Base-by-base conservation (phyloP, 1,284 basidiomycete species). In the Trichosporon ovoides region DNA sequence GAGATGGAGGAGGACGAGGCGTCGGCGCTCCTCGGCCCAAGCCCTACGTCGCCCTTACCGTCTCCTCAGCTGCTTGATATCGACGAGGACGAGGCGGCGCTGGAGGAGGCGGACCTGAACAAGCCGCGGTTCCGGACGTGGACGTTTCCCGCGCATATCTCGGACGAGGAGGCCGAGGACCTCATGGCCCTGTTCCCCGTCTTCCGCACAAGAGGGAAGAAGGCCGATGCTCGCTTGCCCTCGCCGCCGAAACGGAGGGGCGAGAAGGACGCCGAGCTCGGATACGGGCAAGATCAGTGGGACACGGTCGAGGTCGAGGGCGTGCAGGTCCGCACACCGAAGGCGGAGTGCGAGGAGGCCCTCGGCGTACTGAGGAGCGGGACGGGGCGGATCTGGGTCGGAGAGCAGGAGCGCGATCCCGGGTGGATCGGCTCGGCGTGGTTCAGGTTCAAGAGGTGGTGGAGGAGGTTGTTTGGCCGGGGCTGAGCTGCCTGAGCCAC, bases 381-480 rank as follows among this genome's bases (percentile, higher is more conserved):
- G 7, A 74, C 72, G 12, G 77, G 74, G 1, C 52, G 69, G 14
- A 69, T 71, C 62, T 77, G 74, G 74, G 59, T 67, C 1, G 74
- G 73, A 1, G 49, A 55, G 11, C 57, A 66, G 20, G 34, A 57
- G 28, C 61, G 76, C 24, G 61, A 68, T 7, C 35, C 51, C 4
- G 68, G 66, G 1, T 75, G 68, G 66, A 43, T 53, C 24, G 72
- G 75, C 7, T 58, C 66, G 2, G 46, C 53, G 12, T 75, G 72
- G 72, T 74, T 66, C 56, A 61, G 72, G 7, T 68, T 77, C 57
- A 64, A 60, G 57, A 56, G 68, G 35, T 77, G 75, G 75, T 72
- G 67, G 66, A 55, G 64, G 22, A 49, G 66, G 19, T 52, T 73
- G 38, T 71, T 74, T 57, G 68, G 71, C 7, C 50, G 57, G 13